Evolutionary conservation across 2,329 filamentous ascomycete species (phyloP).

Genomic region (Xylaria sp.): DNA sequence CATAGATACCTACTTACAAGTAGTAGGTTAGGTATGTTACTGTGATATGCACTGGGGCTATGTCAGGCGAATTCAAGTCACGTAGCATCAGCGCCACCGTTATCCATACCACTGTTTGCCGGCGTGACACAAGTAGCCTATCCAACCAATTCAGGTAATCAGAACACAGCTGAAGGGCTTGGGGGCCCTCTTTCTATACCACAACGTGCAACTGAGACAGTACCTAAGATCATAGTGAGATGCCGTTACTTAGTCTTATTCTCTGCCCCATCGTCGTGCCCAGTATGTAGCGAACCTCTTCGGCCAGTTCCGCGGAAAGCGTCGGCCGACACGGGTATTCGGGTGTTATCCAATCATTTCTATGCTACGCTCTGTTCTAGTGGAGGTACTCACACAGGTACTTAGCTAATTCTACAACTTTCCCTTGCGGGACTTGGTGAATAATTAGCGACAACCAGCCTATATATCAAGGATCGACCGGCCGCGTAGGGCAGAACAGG

Average conservation of each 20-base stretch:
- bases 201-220: neutral
- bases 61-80: slow-evolving; percentile 1
- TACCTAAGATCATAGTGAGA: neutral
- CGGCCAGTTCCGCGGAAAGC: slow-evolving; percentile 9
- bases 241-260: neutral
- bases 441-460: neutral
- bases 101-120: neutral
- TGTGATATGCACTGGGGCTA: neutral
- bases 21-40: neutral
- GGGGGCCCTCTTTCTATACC: neutral
- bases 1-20: neutral
- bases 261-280: neutral
- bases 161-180: neutral
- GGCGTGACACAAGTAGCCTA: neutral
- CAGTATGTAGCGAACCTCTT: neutral
- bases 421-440: neutral
- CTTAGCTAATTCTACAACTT: too few relatives aligned
- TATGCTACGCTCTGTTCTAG: neutral
- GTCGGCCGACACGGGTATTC: neutral
- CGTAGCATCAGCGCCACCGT: slow-evolving; percentile 8
- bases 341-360: neutral
- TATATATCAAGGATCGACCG: neutral
- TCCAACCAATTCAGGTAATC: neutral
- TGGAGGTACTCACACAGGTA: too few relatives aligned
- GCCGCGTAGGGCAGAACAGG: neutral